These are phyloP conservation scores for Nicotiana rustica DNA, from an alignment of 305 asterid genomes.

Conservation along the genomic window DNA sequence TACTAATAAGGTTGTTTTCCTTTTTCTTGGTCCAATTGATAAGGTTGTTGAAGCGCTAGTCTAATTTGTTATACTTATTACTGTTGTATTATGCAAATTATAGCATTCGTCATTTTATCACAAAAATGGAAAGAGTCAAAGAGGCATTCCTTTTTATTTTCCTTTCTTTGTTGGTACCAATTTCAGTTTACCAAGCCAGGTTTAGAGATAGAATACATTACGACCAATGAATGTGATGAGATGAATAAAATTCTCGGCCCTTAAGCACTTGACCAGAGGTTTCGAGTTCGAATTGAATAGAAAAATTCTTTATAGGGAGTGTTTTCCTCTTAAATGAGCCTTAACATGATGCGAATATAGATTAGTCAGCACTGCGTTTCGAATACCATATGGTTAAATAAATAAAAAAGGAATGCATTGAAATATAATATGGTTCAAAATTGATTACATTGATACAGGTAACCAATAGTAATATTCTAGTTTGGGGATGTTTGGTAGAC, in stretches of 20 bases:
- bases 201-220: no score
- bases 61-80: no score
- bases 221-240: no score
- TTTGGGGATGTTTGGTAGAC: not conserved
- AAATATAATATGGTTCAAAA: not conserved
- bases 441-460: not conserved
- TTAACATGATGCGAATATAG: no score
- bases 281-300: not conserved
- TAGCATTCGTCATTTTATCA: not conserved
- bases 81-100: no score
- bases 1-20: not conserved
- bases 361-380: no score
- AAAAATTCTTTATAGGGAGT: no score
- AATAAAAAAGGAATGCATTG: not conserved
- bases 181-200: not conserved
- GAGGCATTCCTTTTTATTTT: not conserved
- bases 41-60: not conserved
- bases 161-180: not conserved
- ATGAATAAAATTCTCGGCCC: no score
- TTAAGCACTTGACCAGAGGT: not conserved
- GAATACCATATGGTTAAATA: not conserved
- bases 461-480: not conserved
- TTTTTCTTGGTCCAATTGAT: not conserved
- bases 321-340: not conserved
- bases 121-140: not conserved